A percentile compares a stretch with the other conserved stretches of the same genome.
Evolutionary conservation across 2,329 filamentous ascomycete species (phyloP).

Genomic region (Hirsutella thompsonii): DNA sequence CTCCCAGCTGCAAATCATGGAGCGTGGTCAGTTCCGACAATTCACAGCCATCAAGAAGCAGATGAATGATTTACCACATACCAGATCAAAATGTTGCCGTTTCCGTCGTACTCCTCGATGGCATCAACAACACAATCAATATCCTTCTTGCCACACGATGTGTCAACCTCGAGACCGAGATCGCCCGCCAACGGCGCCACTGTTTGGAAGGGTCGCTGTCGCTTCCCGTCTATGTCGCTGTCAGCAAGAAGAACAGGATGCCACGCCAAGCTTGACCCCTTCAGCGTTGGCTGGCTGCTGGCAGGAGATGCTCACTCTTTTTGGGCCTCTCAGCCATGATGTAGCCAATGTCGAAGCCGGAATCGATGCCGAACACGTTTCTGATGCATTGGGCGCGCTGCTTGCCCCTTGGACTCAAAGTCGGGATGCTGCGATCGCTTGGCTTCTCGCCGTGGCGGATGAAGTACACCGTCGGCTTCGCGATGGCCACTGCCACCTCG

Average conservation of each 20-base stretch:
- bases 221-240: constrained; percentile 29
- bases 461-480: constrained; percentile 40
- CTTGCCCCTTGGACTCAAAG: constrained; percentile 36
- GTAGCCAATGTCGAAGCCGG: constrained; percentile 40
- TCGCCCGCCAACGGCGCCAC: constrained; percentile 42
- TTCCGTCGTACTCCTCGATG: constrained; percentile 31
- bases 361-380: constrained; percentile 37
- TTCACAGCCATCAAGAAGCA: too few relatives aligned
- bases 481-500: constrained; percentile 7
- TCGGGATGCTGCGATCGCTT: constrained; percentile 25
- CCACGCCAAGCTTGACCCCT: background rate
- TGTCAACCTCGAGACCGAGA: constrained; percentile 41
- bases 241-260: background rate
- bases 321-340: constrained; percentile 45
- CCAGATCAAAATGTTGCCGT: constrained; percentile 46
- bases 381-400: constrained; percentile 47
- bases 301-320: constrained; percentile 16
- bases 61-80: too few relatives aligned
- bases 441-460: constrained; percentile 56
- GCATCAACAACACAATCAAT: constrained; percentile 36
- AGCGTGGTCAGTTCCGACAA: too few relatives aligned
- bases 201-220: constrained; percentile 41
- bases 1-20: too few relatives aligned
- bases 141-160: constrained; percentile 42
- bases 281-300: background rate